Conservation (phyloP, 306 rosid genomes). For the Ormosia emarginata region DNA sequence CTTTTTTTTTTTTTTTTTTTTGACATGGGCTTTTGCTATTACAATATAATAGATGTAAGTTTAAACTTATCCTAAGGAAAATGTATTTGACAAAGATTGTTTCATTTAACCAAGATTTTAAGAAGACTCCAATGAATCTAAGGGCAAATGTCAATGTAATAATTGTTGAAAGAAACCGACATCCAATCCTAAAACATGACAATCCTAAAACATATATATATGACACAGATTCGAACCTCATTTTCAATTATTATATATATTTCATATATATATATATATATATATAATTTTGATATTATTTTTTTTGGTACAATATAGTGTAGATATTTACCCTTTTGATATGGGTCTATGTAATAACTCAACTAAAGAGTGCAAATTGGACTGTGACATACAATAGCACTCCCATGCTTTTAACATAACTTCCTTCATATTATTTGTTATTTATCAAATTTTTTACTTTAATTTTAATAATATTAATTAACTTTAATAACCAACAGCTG, state of each 20-base stretch:
- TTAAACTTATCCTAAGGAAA: background rate
- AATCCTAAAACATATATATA: too few species aligned
- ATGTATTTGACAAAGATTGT: background rate
- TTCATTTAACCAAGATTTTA: background rate
- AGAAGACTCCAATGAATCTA: background rate
- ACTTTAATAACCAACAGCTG: background rate
- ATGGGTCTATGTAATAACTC: too few species aligned
- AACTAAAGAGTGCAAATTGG: too few species aligned
- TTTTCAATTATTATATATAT: too few species aligned
- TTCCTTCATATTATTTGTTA: too few species aligned
- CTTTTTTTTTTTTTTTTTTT: too few species aligned
- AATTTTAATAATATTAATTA: background rate
- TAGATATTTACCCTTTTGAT: too few species aligned
- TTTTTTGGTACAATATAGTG: background rate
- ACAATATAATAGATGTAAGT: background rate
- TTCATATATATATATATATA: too few species aligned
- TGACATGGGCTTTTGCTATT: too few species aligned
- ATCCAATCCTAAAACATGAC: background rate
- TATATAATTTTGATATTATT: background rate
- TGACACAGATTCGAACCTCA: background rate
- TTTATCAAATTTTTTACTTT: too few species aligned
- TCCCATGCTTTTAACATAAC: too few species aligned
- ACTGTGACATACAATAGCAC: too few species aligned
- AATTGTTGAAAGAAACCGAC: background rate
- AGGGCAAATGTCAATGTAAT: background rate